These are phyloP conservation scores for Acanthamoeba castellanii DNA, from an alignment of 208 protist species.

Conservation along the genomic window DNA sequence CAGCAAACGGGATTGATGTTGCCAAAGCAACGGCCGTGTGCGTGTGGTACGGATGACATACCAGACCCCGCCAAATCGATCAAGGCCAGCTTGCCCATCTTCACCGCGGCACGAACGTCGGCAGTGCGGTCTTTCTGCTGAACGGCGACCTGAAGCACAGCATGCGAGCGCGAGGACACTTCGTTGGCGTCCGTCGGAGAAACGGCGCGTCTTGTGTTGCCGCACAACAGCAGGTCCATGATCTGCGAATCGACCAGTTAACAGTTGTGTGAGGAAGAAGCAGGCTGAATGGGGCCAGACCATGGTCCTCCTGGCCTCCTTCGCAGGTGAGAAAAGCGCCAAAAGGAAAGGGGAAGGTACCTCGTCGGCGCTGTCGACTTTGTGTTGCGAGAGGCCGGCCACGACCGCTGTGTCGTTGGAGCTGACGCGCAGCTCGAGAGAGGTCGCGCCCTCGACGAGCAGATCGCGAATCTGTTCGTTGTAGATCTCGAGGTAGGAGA, in stretches of 20 bases:
- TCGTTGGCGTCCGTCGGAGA: constrained; percentile 91
- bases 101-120: constrained; percentile 66
- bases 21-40: not conserved
- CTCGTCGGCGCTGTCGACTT: constrained; percentile 79
- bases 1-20: not conserved
- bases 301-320: not conserved
- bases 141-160: constrained; percentile 86
- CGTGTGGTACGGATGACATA: too few relatives aligned
- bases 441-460: constrained; percentile 77
- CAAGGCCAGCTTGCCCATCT: constrained; percentile 87
- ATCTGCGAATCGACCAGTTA: constrained; percentile 45
- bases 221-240: constrained; percentile 85
- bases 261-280: too few relatives aligned
- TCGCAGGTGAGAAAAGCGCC: not conserved
- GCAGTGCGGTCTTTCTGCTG: constrained; percentile 54
- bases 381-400: constrained; percentile 82
- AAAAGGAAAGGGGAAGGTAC: constrained; percentile 29
- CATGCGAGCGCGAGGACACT: constrained; percentile 91
- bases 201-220: constrained; percentile 89
- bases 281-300: too few relatives aligned
- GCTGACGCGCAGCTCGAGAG: constrained; percentile 82
- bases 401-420: constrained; percentile 86
- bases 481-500: constrained; percentile 93
- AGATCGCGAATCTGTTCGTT: constrained; percentile 93
- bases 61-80: constrained; percentile 92